Base-by-base conservation (phyloP, 768 basidiomycete species). In the Psilocybe tampanensis region DNA sequence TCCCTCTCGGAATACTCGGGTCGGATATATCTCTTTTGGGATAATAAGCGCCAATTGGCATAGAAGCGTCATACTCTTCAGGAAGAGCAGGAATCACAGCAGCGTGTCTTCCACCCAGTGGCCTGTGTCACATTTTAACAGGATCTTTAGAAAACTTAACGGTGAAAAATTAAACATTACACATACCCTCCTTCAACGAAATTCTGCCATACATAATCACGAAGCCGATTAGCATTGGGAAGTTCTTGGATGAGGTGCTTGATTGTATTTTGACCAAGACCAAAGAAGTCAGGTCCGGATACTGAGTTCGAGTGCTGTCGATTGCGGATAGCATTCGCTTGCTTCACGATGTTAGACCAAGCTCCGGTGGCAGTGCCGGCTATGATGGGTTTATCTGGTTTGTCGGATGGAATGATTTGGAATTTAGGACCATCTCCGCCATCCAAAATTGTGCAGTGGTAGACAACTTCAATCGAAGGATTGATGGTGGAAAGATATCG, bases 181-280 rank as follows among this genome's bases (percentile, higher is more conserved):
- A 48, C 47, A 17, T 48, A 90, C 87, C 90, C 91, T 75, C 92
- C 92, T 72, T 94, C 92, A 8, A 85, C 79, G 68, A 92, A 94
- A 58, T 85, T 82, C 68, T 94, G 91, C 90, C 90, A 92, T 24
- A 92, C 90, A 67, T 94, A 94, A 73, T 91, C 87, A 62, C 83
- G 79, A 55, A 93, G 69, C 44, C 82, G 75, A 69, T 88, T 83
- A 13, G 92, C 87, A 55, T 84, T 83, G 6, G 87, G 85, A 15
- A 94, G 77, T 70, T 92, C 88, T 70, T 94, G 92, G n/a, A 94
- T 91, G 34, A 94, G 80, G 66, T 91, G 89, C 74, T 93, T 94
- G 76, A 94, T 92, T 3, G 89, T 89, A 66, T 93, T 93, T 70
- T 93, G 89, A 2, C 89, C 89, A 15, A 94, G 76, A 8, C 92